A percentile compares a stretch with the other conserved stretches of the same genome.
These are phyloP conservation scores for Ogataea thermomethanolica DNA, from an alignment of 805 yeast species.

Conservation along the genomic window DNA sequence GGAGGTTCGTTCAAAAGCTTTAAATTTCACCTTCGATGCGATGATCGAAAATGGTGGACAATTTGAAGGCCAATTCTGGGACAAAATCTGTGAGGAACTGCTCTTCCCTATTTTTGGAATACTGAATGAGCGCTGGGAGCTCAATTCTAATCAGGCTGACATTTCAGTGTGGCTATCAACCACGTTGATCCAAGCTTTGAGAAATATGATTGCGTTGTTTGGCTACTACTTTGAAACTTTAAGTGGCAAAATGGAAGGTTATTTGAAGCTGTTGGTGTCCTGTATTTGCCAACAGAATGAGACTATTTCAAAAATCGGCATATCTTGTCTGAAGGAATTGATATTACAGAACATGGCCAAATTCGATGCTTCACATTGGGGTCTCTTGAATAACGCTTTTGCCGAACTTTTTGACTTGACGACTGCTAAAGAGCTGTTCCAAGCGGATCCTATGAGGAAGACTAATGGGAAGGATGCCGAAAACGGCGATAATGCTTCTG, in stretches of 20 bases:
- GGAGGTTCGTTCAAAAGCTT: conserved; percentile 88
- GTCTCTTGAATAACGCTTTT: conserved; percentile 59
- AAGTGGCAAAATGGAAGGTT: conserved; percentile 71
- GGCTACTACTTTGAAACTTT: conserved; percentile 77
- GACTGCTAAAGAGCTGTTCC: conserved; percentile 81
- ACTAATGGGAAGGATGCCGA: conserved; percentile 22
- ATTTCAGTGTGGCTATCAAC: conserved; percentile 95
- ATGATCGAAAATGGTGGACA: conserved; percentile 74
- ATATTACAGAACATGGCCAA: conserved; percentile 69
- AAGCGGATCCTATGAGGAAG: conserved; percentile 46
- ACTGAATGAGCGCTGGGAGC: conserved; percentile 70
- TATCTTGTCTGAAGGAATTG: conserved; percentile 79
- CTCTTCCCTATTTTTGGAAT: conserved; percentile 89
- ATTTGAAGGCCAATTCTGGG: conserved; percentile 80
- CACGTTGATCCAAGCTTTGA: conserved; percentile 90
- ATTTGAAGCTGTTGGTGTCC: conserved; percentile 69
- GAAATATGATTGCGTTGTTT: conserved; percentile 80
- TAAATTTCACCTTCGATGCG: conserved; percentile 77
- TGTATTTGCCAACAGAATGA: conserved; percentile 97
- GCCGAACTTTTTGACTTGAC: conserved; percentile 71
- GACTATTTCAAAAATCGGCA: conserved; percentile 92
- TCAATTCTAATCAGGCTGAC: conserved; percentile 73
- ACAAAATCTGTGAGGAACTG: conserved; percentile 66
- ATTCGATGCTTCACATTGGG: conserved; percentile 73
- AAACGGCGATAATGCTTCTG: conserved; percentile 19